Evolutionary conservation across 345 rosid species (phyloP), one percentile per base, ranked within the genome.

Genomic region (Salix dunnii): DNA sequence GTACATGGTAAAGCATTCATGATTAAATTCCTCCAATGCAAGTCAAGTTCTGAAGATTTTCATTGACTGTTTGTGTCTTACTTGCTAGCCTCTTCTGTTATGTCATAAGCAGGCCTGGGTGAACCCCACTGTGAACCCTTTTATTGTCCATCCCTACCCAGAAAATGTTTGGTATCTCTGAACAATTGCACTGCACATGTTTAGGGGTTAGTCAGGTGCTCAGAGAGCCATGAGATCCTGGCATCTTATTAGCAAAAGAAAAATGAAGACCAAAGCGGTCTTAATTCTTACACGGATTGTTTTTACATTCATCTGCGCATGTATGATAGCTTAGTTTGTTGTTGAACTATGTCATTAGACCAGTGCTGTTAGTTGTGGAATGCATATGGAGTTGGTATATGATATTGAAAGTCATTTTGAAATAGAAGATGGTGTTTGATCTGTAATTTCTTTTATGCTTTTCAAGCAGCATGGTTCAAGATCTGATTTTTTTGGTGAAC

Each of bases 1-100:
- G 68, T 93, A 93, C 90, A 96, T 96, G 99, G 99, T 96, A 87
- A 68, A 60, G 81, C 67, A 67, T 81, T 58, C 60, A 7, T 55
- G 51, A 31, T 77, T 51, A 6, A 21, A 42, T 55, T 68, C 58
- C 23, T n/a, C 25, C 23, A 3, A 63, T 55, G 25, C 67, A 65
- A 48, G 7, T 63, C 21, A 46, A 31, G 64, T 35, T 62, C 43
- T 33, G 14, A 46, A 43, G 43, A 33, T 4, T 33, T 33, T 33
- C 36, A 33, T 33, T 33, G 36, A 33, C 36, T 33, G 6, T 33
- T 33, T 33, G 36, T 33, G 42, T 65, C 33, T 65, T 65, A 4
- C 30, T 13, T 65, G 21, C 5, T 11, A 13, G 31, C 9, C 33
- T 4, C 5, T 36, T 31, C 3, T 8, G 10, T 66, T 31, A 27